Evolutionary conservation across 176 grass and related monocot species (phyloP).

Genomic region (Oryza glaberrima): DNA sequence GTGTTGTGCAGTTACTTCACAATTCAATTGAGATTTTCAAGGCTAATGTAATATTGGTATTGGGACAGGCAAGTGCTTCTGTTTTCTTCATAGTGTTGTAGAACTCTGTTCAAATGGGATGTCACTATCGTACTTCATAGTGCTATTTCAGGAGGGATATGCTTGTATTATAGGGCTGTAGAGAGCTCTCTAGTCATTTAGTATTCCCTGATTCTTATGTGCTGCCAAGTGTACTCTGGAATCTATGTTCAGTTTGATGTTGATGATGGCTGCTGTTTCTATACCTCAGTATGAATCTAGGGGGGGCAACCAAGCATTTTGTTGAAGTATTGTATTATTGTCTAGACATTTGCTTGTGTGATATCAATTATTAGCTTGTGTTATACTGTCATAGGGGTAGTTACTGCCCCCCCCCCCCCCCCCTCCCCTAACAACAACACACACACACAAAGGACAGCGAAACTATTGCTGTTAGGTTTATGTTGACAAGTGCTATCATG

Average conservation of each 20-base stretch:
- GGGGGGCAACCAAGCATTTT: neutral
- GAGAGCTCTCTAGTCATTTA: neutral
- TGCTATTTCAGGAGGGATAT: conserved; percentile 13
- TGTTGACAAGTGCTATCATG: conserved; percentile 23
- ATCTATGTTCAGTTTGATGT: conserved; percentile 3
- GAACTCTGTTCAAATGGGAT: conserved; percentile 12
- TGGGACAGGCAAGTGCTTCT: conserved; percentile 78
- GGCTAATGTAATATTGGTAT: conserved; percentile 87
- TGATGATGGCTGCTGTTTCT: neutral
- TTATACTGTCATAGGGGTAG: neutral
- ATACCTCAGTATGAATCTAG: neutral
- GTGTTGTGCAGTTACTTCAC: conserved; percentile 73
- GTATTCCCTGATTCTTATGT: neutral
- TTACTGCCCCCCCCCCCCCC: too few species aligned
- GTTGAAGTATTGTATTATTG: neutral
- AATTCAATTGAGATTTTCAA: conserved; percentile 87
- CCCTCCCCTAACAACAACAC: too few species aligned
- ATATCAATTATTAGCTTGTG: neutral
- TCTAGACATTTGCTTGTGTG: neutral
- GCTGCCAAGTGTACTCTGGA: neutral
- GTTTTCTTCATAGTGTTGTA: neutral
- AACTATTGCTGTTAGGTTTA: conserved; percentile 18
- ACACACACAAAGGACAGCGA: neutral
- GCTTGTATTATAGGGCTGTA: conserved; percentile 13
- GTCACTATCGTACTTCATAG: neutral